Percentiles rank a stretch among this genome's conserved stretches.
These are phyloP conservation scores for Fusarium mundagurra DNA, from an alignment of 2,329 filamentous ascomycete species.

Conservation along the genomic window DNA sequence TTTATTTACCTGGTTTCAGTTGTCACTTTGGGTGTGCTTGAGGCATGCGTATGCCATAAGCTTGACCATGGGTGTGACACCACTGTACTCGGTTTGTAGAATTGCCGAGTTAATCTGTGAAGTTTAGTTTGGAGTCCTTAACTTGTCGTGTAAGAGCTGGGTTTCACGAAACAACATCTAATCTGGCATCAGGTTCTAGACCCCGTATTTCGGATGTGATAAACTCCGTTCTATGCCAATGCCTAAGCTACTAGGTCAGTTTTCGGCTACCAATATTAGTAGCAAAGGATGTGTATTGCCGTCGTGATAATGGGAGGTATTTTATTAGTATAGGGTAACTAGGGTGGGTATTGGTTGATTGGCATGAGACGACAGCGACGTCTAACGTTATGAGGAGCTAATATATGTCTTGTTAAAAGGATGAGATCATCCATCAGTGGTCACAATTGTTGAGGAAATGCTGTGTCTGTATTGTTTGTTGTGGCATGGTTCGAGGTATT, in stretches of 20 bases:
- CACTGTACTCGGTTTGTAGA: not conserved
- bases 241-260: not conserved
- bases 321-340: not conserved
- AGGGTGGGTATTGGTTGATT: not conserved
- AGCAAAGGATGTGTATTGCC: not conserved
- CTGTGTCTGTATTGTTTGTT: not conserved
- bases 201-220: not conserved
- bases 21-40: not conserved
- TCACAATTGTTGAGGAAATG: not conserved
- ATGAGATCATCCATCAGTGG: not conserved
- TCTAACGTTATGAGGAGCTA: no score
- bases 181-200: not conserved
- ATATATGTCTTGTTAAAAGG: not conserved
- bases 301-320: not conserved
- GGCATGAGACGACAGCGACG: not conserved
- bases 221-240: not conserved
- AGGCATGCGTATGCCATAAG: not conserved
- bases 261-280: not conserved
- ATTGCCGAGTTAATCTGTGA: not conserved
- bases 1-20: not conserved
- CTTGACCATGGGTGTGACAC: not conserved
- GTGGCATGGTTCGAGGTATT: not conserved
- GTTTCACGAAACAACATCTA: not conserved
- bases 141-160: not conserved
- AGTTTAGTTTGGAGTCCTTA: not conserved